Percentiles rank a stretch among this genome's conserved stretches.
phyloP scores from a whole-genome alignment of 495 filamentous ascomycete species.

The Aspergillus ellipticus region DNA sequence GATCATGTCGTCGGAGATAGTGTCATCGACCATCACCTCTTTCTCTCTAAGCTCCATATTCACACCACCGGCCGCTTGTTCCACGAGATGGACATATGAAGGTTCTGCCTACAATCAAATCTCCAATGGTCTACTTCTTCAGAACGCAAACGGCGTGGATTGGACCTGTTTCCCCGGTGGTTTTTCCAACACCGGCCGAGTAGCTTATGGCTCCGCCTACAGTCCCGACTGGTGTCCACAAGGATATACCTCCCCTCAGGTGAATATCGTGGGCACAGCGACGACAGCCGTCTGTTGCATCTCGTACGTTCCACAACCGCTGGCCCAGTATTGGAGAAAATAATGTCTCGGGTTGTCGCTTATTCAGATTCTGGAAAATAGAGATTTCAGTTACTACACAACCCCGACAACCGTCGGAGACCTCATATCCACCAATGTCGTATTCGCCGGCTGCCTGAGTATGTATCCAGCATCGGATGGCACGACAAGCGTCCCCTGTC shows the following conservation, averaged over 20 bases:
- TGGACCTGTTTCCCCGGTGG: slow-evolving; percentile 14
- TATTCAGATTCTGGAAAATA: not conserved
- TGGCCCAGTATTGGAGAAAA: not conserved
- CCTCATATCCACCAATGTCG: not conserved
- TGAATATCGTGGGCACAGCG: slow-evolving; percentile 2
- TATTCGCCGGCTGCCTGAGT: slow-evolving; percentile 10
- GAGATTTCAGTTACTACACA: slow-evolving; percentile 4
- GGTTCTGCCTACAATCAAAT: slow-evolving; percentile 4
- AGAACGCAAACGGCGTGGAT: slow-evolving; percentile 15
- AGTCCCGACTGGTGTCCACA: slow-evolving; percentile 20
- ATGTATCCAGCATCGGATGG: not conserved
- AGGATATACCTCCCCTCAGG: slow-evolving; percentile 18
- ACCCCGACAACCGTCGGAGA: not conserved
- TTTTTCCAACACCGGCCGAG: slow-evolving; percentile 8
- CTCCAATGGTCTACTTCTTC: slow-evolving; percentile 12
- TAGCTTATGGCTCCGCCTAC: not conserved
- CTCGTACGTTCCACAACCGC: slow-evolving; percentile 9
- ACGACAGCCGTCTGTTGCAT: slow-evolving; percentile 21
- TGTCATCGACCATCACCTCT: not conserved
- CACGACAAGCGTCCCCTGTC: slow-evolving; percentile 11
- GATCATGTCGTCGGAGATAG: too few species aligned
- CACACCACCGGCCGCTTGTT: slow-evolving; percentile 15
- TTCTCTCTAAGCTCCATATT: slow-evolving; percentile 17
- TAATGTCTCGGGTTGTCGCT: too few species aligned
- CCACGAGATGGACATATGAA: slow-evolving; percentile 18